Percentiles rank a stretch among this genome's conserved stretches.
Evolutionary conservation across 1,284 basidiomycete genomes (phyloP).

Genomic region (Singerocomus inundabilis): DNA sequence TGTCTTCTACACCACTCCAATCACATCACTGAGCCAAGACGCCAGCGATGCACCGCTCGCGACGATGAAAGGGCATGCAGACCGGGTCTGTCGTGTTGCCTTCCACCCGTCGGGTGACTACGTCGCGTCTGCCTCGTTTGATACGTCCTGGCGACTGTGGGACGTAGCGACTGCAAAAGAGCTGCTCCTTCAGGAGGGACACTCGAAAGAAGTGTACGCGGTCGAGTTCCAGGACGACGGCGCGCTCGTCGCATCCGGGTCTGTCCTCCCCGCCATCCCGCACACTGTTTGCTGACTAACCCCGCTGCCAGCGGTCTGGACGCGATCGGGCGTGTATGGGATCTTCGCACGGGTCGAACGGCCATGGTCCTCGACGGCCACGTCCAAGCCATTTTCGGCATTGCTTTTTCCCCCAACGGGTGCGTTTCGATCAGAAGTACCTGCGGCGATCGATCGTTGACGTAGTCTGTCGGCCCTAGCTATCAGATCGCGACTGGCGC

Average conservation of each 20-base stretch:
- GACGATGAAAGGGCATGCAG: conserved; percentile 84
- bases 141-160: conserved; percentile 99
- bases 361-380: conserved; percentile 99
- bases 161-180: conserved; percentile 83
- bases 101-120: conserved; percentile 96
- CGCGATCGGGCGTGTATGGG: conserved; percentile 97
- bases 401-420: conserved; percentile 96
- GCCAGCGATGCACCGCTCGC: conserved; percentile 57
- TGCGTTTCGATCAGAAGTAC: conserved; percentile 39
- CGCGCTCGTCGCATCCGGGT: conserved; percentile 91
- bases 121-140: conserved; percentile 93
- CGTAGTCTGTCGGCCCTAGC: conserved; percentile 41
- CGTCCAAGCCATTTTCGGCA: conserved; percentile 88
- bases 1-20: conserved; percentile 1
- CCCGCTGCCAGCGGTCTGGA: conserved; percentile 76
- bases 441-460: conserved; percentile 18
- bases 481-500: conserved; percentile 97
- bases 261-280: not conserved
- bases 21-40: conserved; percentile 51
- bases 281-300: conserved; percentile 2
- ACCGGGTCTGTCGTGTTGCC: conserved; percentile 88
- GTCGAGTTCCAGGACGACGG: conserved; percentile 97
- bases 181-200: conserved; percentile 91
- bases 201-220: conserved; percentile 95
- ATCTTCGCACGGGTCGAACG: conserved; percentile 90